Conservation (phyloP, 441 rosid species). For the Corymbia citriodora region DNA sequence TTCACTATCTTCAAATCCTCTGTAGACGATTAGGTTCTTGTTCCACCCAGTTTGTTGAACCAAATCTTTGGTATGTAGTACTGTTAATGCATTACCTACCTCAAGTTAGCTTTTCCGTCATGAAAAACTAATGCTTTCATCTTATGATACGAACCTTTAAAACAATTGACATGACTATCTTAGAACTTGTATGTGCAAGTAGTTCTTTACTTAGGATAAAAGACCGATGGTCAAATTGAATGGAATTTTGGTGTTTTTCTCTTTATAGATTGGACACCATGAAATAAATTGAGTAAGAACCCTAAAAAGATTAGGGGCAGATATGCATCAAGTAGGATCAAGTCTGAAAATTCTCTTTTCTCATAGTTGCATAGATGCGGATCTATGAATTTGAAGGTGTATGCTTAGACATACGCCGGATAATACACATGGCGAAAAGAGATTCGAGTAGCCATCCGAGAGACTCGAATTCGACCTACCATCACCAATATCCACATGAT, state of each 20-base stretch:
- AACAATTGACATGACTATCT: background rate
- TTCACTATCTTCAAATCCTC: background rate
- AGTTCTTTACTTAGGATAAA: background rate
- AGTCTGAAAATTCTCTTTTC: background rate
- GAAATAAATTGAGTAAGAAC: background rate
- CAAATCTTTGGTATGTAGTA: background rate
- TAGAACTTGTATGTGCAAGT: background rate
- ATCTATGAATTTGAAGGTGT: background rate
- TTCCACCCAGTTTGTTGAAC: background rate
- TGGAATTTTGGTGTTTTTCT: background rate
- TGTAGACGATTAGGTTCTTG: background rate
- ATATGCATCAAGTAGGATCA: background rate
- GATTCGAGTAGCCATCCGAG: background rate
- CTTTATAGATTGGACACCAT: background rate
- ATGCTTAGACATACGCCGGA: background rate
- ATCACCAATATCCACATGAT: background rate
- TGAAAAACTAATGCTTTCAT: fast-evolving
- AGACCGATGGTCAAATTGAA: background rate
- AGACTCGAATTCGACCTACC: background rate
- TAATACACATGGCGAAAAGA: background rate
- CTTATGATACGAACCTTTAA: background rate
- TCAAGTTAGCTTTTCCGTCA: background rate
- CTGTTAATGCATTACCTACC: background rate
- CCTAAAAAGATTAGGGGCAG: fast-evolving
- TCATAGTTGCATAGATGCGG: background rate